Evolutionary conservation across 331 rosid species (phyloP).

Genomic region (Pyrus hybrid): DNA sequence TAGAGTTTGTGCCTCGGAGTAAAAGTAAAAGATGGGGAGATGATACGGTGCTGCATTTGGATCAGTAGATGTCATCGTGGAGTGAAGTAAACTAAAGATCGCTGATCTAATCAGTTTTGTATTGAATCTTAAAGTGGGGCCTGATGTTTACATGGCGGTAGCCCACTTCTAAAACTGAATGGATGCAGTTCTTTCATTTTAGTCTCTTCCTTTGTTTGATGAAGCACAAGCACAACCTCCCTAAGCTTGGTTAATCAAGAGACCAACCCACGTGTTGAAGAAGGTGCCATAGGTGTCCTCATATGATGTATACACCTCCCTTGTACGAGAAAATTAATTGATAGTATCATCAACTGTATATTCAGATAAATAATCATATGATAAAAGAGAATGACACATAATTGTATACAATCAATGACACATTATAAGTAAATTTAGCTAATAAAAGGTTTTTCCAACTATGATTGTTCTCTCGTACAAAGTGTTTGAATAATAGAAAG

Average conservation of each 20-base stretch:
- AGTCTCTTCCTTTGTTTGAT: not conserved
- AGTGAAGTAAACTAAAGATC: not conserved
- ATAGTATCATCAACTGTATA: fast-evolving
- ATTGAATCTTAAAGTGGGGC: constrained; percentile 7
- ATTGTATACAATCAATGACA: fast-evolving
- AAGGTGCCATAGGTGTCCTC: not conserved
- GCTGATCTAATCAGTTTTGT: constrained; percentile 15
- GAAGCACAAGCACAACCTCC: not conserved
- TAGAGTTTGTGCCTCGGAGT: no score
- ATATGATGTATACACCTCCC: no score
- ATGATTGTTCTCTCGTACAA: no score
- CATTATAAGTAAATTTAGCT: not conserved
- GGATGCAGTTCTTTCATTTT: constrained; percentile 1
- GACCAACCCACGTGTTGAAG: not conserved
- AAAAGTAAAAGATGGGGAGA: not conserved
- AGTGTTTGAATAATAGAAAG: no score
- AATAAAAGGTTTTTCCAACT: not conserved
- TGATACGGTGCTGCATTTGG: not conserved
- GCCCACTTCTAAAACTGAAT: constrained; percentile 10
- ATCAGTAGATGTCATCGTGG: not conserved
- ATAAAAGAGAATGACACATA: no score
- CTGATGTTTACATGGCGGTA: constrained; percentile 8
- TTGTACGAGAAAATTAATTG: no score
- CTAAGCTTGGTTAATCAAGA: not conserved
- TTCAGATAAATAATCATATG: no score